A percentile compares a stretch with the other conserved stretches of the same genome.
phyloP scores from a whole-genome alignment of 495 filamentous ascomycete species.

The Aspergillus sclerotioniger region DNA sequence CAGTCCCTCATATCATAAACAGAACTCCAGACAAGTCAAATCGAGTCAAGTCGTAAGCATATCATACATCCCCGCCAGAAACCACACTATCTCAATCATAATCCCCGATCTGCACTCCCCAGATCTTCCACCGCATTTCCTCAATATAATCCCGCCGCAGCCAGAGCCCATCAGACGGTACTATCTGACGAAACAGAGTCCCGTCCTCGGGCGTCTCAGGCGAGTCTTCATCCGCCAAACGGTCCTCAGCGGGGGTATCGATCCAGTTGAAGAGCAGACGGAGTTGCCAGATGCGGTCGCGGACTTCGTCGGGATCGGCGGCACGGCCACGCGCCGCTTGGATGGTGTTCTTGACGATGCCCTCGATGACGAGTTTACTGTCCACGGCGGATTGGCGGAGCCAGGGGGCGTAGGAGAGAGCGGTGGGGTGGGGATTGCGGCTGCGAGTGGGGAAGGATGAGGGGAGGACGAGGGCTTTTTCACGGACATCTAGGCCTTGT shows the following conservation, averaged over 20 bases:
- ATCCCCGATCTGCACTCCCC: constrained; percentile 60
- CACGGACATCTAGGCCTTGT: constrained; percentile 66
- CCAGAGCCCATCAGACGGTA: constrained; percentile 34
- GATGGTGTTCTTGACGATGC: constrained; percentile 58
- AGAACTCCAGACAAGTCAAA: neutral
- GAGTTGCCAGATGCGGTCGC: constrained; percentile 72
- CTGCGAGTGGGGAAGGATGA: constrained; percentile 42
- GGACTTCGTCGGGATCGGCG: constrained; percentile 38
- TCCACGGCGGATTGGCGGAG: constrained; percentile 70
- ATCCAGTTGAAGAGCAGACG: constrained; percentile 80
- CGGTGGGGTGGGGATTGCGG: constrained; percentile 32
- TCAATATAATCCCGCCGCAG: constrained; percentile 43
- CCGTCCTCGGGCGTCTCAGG: constrained; percentile 32
- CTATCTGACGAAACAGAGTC: constrained; percentile 23
- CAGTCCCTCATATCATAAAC: neutral
- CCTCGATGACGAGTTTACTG: constrained; percentile 67
- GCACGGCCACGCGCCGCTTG: constrained; percentile 33
- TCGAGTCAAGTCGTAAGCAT: neutral
- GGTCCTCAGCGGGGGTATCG: constrained; percentile 37
- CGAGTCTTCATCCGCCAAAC: constrained; percentile 22
- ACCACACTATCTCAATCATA: constrained; percentile 47
- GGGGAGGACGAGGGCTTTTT: constrained; percentile 71
- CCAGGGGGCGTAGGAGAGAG: constrained; percentile 38
- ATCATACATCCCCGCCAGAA: neutral
- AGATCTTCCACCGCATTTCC: constrained; percentile 45